Percentiles rank a stretch among this genome's conserved stretches.
These are phyloP conservation scores for Dentipellis fragilis DNA, from an alignment of 768 basidiomycete species.

Conservation along the genomic window DNA sequence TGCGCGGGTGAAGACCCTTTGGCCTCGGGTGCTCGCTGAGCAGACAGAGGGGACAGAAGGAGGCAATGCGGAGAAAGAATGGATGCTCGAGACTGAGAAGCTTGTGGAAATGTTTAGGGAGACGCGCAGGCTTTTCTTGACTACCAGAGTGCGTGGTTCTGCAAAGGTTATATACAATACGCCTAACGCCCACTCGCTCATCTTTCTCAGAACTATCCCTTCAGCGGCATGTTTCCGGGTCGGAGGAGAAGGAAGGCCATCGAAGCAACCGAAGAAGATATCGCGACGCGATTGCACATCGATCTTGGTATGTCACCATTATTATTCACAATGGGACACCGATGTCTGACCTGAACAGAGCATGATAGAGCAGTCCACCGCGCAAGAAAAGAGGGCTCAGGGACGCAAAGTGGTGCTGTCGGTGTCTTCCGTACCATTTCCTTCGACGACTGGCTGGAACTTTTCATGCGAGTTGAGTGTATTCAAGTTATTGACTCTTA, in stretches of 20 bases:
- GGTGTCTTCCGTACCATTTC: conserved; percentile 71
- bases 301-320: conserved; percentile 44
- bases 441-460: conserved; percentile 76
- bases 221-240: conserved; percentile 61
- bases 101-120: conserved; percentile 85
- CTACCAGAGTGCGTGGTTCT: conserved; percentile 49
- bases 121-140: conserved; percentile 74
- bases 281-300: conserved; percentile 68
- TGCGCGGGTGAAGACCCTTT: conserved; percentile 48
- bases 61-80: conserved; percentile 48
- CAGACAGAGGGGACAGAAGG: conserved; percentile 29
- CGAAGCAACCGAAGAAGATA: conserved; percentile 58
- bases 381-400: conserved; percentile 28
- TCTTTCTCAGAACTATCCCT: conserved; percentile 35
- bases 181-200: background rate
- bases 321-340: background rate
- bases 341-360: conserved; percentile 27
- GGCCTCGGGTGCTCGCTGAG: conserved; percentile 40
- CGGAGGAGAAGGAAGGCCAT: conserved; percentile 27
- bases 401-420: conserved; percentile 29
- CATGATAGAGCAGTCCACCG: conserved; percentile 47
- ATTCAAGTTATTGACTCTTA: background rate
- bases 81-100: conserved; percentile 78
- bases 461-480: conserved; percentile 72
- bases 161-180: background rate